phyloP scores from a whole-genome alignment of 192 early-diverging fungal species.

The Gaertneriomyces sp. region DNA sequence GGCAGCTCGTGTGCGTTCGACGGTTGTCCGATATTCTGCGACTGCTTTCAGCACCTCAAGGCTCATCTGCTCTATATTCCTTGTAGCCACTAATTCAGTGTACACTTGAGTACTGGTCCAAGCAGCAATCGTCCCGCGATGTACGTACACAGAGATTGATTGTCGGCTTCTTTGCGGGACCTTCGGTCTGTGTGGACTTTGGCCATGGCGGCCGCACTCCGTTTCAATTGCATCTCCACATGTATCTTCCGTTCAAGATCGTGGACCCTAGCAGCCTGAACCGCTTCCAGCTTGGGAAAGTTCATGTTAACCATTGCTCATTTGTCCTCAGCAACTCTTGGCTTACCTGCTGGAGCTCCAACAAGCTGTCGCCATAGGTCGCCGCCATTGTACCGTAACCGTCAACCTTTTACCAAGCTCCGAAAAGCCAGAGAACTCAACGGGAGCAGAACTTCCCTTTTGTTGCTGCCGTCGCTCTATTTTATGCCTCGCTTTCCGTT shows the following conservation, averaged over 20 bases:
- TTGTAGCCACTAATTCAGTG: slow-evolving; percentile 1
- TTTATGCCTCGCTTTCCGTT: too few species aligned
- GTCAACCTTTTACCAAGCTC: too few species aligned
- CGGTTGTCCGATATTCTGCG: slow-evolving; percentile 7
- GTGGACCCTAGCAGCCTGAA: neutral
- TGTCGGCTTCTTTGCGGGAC: slow-evolving; percentile 6
- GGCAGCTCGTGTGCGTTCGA: neutral
- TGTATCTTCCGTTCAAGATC: slow-evolving; percentile 18
- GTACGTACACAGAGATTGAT: slow-evolving; percentile 9
- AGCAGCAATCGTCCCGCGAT: neutral
- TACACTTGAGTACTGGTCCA: neutral
- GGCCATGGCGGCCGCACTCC: slow-evolving; percentile 11
- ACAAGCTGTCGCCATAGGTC: too few species aligned
- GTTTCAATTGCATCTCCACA: slow-evolving; percentile 17
- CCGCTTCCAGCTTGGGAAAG: neutral
- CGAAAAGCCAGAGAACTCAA: too few species aligned
- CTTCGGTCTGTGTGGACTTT: slow-evolving; percentile 22
- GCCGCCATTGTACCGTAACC: too few species aligned
- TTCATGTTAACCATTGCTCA: too few species aligned
- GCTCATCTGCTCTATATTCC: slow-evolving; percentile 11
- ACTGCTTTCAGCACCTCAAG: slow-evolving; percentile 7
- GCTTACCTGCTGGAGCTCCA: too few species aligned
- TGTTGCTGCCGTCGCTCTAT: too few species aligned
- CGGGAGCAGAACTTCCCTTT: too few species aligned
- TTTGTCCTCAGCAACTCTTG: too few species aligned